A percentile compares a stretch with the other conserved stretches of the same genome.
Evolutionary conservation across 2,329 filamentous ascomycete species (phyloP).

Genomic region (Plectosphaerella cucumerina): DNA sequence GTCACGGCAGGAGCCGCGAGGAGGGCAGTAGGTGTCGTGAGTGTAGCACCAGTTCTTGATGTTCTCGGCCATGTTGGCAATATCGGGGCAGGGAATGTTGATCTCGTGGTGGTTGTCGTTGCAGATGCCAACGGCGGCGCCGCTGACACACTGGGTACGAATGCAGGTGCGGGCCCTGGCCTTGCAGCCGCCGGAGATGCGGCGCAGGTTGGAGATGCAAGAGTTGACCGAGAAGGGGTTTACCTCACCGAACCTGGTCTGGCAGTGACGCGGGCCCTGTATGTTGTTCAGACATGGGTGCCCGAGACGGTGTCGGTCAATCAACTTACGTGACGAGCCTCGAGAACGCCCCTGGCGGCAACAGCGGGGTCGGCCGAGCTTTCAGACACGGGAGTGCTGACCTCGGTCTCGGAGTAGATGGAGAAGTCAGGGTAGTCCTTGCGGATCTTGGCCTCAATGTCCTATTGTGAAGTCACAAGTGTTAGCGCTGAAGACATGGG

Average conservation of each 20-base stretch:
- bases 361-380: background rate
- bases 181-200: background rate
- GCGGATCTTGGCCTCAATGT: conserved; percentile 1
- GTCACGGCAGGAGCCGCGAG: too few species aligned
- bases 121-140: background rate
- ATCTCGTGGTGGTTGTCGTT: background rate
- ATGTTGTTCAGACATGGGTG: too few species aligned
- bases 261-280: too few species aligned
- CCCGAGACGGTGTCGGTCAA: background rate
- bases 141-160: background rate
- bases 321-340: background rate
- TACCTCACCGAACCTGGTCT: background rate
- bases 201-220: background rate
- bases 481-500: too few species aligned
- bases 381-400: background rate
- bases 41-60: too few species aligned
- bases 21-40: too few species aligned
- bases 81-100: background rate
- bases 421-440: conserved; percentile 2
- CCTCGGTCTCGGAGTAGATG: background rate
- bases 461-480: background rate
- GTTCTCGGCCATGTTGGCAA: background rate
- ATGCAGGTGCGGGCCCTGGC: background rate
- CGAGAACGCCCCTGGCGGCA: background rate
- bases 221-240: background rate